Evolutionary conservation across 2,329 filamentous ascomycete species (phyloP).

Genomic region (Nectriaceae sp.): DNA sequence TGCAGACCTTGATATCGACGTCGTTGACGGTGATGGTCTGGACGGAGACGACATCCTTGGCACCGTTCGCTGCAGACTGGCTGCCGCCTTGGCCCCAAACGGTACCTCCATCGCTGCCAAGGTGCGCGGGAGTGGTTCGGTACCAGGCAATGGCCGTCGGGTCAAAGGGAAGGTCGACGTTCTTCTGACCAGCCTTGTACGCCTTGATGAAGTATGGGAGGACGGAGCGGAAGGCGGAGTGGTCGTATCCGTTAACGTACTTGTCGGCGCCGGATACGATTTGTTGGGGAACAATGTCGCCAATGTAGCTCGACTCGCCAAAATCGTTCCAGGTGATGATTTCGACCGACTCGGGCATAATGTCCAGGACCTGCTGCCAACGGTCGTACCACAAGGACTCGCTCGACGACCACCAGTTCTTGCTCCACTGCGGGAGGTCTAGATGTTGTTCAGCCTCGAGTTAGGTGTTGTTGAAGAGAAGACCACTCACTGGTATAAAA

Average conservation of each 20-base stretch:
- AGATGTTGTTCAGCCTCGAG: neutral
- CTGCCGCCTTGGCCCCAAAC: constrained; percentile 30
- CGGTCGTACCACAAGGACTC: constrained; percentile 62
- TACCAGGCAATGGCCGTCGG: constrained; percentile 37
- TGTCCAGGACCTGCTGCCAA: constrained; percentile 53
- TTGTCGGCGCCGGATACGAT: constrained; percentile 45
- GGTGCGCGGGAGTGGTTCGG: constrained; percentile 27
- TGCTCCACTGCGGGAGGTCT: constrained; percentile 53
- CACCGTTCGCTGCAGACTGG: constrained; percentile 22
- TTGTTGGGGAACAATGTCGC: constrained; percentile 43
- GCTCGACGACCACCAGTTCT: constrained; percentile 66
- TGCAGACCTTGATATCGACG: constrained; percentile 27
- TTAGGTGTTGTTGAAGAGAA: neutral
- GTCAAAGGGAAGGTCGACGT: constrained; percentile 22
- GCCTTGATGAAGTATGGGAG: constrained; percentile 52
- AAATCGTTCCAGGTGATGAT: constrained; percentile 57
- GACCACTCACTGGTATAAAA: constrained; percentile 52
- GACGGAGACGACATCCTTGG: constrained; percentile 36
- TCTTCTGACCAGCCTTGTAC: constrained; percentile 45
- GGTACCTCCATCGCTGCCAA: constrained; percentile 34
- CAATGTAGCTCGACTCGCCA: constrained; percentile 57
- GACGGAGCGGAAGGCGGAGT: constrained; percentile 50
- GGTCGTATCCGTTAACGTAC: constrained; percentile 50
- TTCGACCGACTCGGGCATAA: constrained; percentile 48
- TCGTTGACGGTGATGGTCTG: constrained; percentile 33